Base-by-base conservation (phyloP, 139 green algal genomes). In the Chloropicon primus region DNA sequence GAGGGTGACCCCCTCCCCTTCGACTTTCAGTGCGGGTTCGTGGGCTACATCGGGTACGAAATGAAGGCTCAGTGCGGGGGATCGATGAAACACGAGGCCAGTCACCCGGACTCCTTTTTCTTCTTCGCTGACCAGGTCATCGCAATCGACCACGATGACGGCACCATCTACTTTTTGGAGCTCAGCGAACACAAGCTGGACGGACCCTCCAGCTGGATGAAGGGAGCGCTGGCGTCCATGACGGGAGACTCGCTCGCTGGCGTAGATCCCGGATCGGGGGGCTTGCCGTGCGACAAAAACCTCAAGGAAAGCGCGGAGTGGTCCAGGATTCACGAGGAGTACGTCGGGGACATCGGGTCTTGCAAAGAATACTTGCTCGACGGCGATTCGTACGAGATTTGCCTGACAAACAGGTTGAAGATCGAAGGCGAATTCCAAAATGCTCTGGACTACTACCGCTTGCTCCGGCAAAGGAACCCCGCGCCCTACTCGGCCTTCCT, bases 21-120 rank as follows among this genome's bases (percentile, higher is more conserved):
- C 80, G 89, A 97, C 82, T 97, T 99, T 74, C 93, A 88, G 85
- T 92, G 95, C 24, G 95, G 95, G 0, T 89, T 91, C 25, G 92
- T 98, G 3, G 95, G 95, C 21, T 98, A 96, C 84, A 79, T 98
- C n/a, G 94, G 93, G 2, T 99, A 97, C 82, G 95, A 99, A 84
- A 87, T 98, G 2, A 96, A 95, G 81, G 88, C 85, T 0, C 87
- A 96, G 87, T 93, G 89, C 78, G 88, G 88, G 0, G 87, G 82
- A 0, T 21, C 5, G 21, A 73, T 5, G 75, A 72, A 28, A 0
- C 75, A 84, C 54, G 41, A 21, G 5, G 62, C 87, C 5, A n/a
- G 79, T 2, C 84, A 78, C 2, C 93, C 95, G 0, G 94, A 99
- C 73, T 92, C 95, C 17, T 84, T 87, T 0, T 84, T 98, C 72